phyloP scores from a whole-genome alignment of 2,329 filamentous ascomycete species.

The Ophiostoma pallidulum region DNA sequence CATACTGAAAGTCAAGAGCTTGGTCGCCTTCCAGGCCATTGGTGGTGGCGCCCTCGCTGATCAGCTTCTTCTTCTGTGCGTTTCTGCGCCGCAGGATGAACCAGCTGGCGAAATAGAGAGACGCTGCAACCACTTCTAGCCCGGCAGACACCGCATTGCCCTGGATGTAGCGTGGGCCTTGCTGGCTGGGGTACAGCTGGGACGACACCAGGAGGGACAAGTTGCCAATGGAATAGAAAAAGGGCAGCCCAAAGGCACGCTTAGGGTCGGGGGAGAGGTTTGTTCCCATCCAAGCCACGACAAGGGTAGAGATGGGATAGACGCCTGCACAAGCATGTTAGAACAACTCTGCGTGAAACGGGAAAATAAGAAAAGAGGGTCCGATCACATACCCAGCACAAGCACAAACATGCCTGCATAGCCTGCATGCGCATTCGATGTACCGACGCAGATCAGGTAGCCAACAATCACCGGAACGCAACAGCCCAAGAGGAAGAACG shows the following conservation, averaged over 20 bases:
- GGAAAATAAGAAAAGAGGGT: too few relatives aligned
- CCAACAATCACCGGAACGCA: constrained; percentile 4
- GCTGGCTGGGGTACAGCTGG: constrained; percentile 11
- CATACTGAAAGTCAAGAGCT: not conserved
- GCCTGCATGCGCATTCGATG: constrained; percentile 7
- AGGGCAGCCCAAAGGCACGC: constrained; percentile 8
- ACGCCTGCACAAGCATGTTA: not conserved
- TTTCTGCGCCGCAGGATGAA: constrained; percentile 6
- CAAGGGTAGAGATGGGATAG: constrained; percentile 8
- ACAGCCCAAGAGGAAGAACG: constrained; percentile 1
- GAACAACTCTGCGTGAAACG: too few relatives aligned
- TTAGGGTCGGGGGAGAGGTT: constrained; percentile 12
- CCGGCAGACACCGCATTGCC: constrained; percentile 11
- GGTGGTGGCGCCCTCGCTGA: constrained; percentile 6
- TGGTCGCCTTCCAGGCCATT: constrained; percentile 9
- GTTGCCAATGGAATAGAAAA: constrained; percentile 12
- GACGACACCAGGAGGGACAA: constrained; percentile 8
- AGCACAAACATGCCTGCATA: constrained; percentile 12
- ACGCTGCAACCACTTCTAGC: constrained; percentile 4
- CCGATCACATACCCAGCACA: not conserved
- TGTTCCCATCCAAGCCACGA: constrained; percentile 9
- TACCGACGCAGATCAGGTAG: constrained; percentile 11
- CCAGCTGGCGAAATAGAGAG: constrained; percentile 2
- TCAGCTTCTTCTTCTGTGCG: constrained; percentile 7
- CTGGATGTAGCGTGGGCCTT: constrained; percentile 11